Evolutionary conservation across 306 rosid species (phyloP).

Genomic region (Lathyrus oleraceus): DNA sequence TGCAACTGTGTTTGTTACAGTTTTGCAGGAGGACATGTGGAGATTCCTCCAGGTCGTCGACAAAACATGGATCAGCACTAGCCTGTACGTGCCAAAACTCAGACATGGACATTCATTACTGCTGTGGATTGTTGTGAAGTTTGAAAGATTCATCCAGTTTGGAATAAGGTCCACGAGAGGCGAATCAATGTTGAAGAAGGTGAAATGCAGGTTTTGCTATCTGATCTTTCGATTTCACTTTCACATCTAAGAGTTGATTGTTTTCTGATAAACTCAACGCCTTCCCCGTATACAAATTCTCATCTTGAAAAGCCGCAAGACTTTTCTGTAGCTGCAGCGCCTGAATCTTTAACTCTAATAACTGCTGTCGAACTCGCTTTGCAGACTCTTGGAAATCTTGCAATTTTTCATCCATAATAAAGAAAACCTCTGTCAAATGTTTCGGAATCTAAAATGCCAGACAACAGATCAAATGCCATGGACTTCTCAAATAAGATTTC

Average conservation of each 20-base stretch:
- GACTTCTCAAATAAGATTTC: slow-evolving; percentile 60
- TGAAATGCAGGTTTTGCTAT: slow-evolving; percentile 72
- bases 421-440: slow-evolving; percentile 59
- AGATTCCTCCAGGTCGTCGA: no score
- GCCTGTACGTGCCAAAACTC: no score
- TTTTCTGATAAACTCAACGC: slow-evolving; percentile 46
- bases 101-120: no score
- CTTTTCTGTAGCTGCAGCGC: slow-evolving; percentile 75
- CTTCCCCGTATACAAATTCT: slow-evolving; percentile 53
- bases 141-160: no score
- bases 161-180: no score
- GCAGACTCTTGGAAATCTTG: slow-evolving; percentile 68
- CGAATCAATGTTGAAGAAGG: no score
- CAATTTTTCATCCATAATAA: slow-evolving; percentile 66
- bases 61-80: no score
- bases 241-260: slow-evolving; percentile 40
- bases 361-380: slow-evolving; percentile 66
- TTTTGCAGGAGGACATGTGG: no score
- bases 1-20: no score
- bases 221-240: slow-evolving; percentile 53
- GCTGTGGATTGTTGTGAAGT: no score
- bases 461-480: slow-evolving; percentile 68
- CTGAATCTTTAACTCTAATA: slow-evolving; percentile 72
- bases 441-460: slow-evolving; percentile 75
- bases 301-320: slow-evolving; percentile 51